Evolutionary conservation across 108 stramenopile genomes (phyloP).

Genomic region (Fragilariopsis cylindrus): DNA sequence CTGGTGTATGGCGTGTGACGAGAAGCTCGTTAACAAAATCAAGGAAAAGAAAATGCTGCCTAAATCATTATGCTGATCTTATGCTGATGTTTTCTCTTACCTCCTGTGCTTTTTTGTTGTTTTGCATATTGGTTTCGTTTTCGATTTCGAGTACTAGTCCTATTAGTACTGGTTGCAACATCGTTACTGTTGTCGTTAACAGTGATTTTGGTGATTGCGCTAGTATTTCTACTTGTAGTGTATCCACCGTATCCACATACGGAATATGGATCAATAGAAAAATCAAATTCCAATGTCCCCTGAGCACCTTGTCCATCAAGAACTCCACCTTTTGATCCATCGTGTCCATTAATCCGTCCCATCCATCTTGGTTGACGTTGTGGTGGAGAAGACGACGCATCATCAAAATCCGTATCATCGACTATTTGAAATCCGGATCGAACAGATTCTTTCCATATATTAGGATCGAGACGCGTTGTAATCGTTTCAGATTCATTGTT

Average conservation of each 20-base stretch:
- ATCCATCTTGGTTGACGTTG: slow-evolving; percentile 48
- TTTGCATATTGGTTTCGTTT: not conserved
- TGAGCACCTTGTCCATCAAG: slow-evolving; percentile 41
- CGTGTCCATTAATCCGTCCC: slow-evolving; percentile 68
- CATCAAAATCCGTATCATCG: not conserved
- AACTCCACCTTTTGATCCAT: slow-evolving; percentile 70
- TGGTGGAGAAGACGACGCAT: not conserved
- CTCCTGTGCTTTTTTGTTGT: slow-evolving; percentile 75
- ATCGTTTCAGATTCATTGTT: not conserved
- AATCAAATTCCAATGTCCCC: slow-evolving; percentile 64
- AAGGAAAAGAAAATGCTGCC: not conserved
- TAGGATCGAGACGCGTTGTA: slow-evolving; percentile 38
- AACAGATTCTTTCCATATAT: slow-evolving; percentile 56
- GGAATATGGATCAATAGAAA: slow-evolving; percentile 45
- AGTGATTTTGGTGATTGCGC: not conserved
- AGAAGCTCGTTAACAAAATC: not conserved
- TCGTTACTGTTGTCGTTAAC: slow-evolving; percentile 3
- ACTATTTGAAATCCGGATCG: slow-evolving; percentile 74
- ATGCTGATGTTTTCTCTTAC: slow-evolving; percentile 17
- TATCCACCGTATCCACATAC: slow-evolving; percentile 44
- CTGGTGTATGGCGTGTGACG: too few species aligned
- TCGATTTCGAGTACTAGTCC: not conserved
- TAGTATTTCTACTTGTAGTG: not conserved
- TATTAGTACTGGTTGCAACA: not conserved
- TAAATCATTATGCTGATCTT: not conserved